Conservation (phyloP, 306 rosid genomes). For the Leucaena leucocephala region DNA sequence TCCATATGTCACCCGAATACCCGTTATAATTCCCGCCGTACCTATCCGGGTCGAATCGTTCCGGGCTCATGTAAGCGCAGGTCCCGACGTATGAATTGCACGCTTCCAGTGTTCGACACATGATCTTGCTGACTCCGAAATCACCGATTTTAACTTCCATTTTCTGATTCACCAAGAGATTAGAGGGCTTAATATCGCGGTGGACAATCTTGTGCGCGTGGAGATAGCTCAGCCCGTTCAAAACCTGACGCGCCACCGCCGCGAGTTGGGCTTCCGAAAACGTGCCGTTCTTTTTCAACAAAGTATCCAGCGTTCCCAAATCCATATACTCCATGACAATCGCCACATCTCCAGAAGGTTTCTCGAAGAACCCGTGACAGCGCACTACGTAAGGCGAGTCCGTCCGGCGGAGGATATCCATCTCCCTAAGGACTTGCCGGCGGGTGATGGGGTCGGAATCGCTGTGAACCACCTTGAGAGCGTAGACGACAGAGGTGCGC, state of each 20-base stretch:
- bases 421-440: conserved; percentile 70
- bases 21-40: conserved; percentile 87
- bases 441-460: conserved; percentile 62
- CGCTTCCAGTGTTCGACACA: conserved; percentile 74
- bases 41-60: conserved; percentile 82
- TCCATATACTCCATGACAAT: conserved; percentile 88
- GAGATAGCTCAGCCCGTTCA: conserved; percentile 69
- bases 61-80: conserved; percentile 98
- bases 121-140: conserved; percentile 82
- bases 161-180: conserved; percentile 56
- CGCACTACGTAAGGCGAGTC: conserved; percentile 62
- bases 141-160: conserved; percentile 82
- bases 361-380: conserved; percentile 69
- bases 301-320: conserved; percentile 61
- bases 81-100: conserved; percentile 93
- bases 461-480: conserved; percentile 62
- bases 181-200: conserved; percentile 86
- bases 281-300: conserved; percentile 50
- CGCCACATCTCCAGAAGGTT: conserved; percentile 77
- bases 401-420: conserved; percentile 80
- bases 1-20: conserved; percentile 85
- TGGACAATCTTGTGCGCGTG: conserved; percentile 81
- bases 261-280: conserved; percentile 60
- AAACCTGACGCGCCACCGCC: conserved; percentile 65
- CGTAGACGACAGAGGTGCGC: conserved; percentile 54